A percentile compares a stretch with the other conserved stretches of the same genome.
Conservation (phyloP, 2,329 filamentous ascomycete genomes). For the Penicillium psychrosexuale region DNA sequence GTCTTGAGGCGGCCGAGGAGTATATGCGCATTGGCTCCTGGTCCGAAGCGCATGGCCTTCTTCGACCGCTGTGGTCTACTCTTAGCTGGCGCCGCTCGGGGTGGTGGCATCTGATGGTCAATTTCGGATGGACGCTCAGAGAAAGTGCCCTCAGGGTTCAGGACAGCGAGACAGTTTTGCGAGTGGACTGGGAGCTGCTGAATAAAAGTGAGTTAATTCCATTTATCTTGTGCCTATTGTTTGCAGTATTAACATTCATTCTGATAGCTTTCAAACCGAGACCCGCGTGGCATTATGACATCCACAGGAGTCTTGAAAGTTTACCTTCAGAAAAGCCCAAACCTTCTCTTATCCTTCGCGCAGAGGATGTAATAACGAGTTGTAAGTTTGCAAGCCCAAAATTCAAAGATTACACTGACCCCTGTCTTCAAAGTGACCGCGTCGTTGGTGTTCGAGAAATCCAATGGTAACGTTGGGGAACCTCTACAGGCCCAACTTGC, state of each 20-base stretch:
- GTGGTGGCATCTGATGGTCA: slow-evolving; percentile 58
- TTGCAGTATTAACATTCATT: slow-evolving; percentile 7
- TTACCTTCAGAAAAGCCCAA: slow-evolving; percentile 40
- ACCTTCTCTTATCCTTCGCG: slow-evolving; percentile 47
- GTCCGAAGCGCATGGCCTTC: slow-evolving; percentile 49
- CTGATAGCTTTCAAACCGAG: slow-evolving; percentile 36
- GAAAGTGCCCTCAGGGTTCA: slow-evolving; percentile 50
- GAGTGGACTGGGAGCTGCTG: slow-evolving; percentile 57
- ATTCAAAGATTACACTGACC: slow-evolving; percentile 15
- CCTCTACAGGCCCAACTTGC: slow-evolving; percentile 55
- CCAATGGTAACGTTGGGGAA: slow-evolving; percentile 60
- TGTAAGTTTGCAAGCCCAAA: slow-evolving; percentile 32
- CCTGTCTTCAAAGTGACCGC: slow-evolving; percentile 43
- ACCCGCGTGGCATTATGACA: slow-evolving; percentile 43
- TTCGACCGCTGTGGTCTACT: slow-evolving; percentile 54
- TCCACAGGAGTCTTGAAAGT: slow-evolving; percentile 47
- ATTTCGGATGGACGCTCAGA: slow-evolving; percentile 53
- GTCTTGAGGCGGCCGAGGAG: slow-evolving; percentile 55
- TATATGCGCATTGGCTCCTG: slow-evolving; percentile 51
- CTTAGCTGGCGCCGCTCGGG: slow-evolving; percentile 58
- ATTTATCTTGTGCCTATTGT: not conserved
- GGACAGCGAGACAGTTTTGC: slow-evolving; percentile 50
- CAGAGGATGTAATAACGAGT: slow-evolving; percentile 50
- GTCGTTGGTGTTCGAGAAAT: slow-evolving; percentile 52
- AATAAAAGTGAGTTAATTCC: slow-evolving; percentile 32